Conservation (phyloP, 352 stramenopile genomes). For the Phytophthora quininea region DNA sequence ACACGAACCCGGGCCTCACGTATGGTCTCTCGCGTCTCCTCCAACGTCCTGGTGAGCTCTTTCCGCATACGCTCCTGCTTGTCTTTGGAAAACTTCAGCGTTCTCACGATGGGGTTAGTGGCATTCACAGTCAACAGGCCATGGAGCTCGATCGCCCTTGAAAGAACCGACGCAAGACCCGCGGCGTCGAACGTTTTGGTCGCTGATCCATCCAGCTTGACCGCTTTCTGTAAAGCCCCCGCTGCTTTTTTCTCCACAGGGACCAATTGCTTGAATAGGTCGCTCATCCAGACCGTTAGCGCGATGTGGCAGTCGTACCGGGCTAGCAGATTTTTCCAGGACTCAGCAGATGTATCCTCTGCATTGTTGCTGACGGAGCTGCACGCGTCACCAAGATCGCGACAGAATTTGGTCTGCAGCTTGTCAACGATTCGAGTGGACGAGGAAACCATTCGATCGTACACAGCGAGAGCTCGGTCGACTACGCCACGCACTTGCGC, state of each 20-base stretch:
- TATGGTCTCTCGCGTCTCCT: conserved; percentile 37
- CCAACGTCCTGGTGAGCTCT: conserved; percentile 42
- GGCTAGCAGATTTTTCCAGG: conserved; percentile 10
- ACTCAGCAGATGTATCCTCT: conserved; percentile 1
- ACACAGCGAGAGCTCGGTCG: conserved; percentile 25
- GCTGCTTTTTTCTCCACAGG: conserved; percentile 41
- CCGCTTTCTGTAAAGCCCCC: conserved; percentile 39
- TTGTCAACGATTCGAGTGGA: conserved; percentile 18
- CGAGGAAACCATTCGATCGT: conserved; percentile 24
- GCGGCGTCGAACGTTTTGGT: conserved; percentile 10
- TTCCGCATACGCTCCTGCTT: conserved; percentile 53
- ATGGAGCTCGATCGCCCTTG: conserved; percentile 40
- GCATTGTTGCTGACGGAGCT: neutral
- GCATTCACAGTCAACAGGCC: conserved; percentile 47
- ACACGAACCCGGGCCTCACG: conserved; percentile 19
- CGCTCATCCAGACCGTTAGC: conserved; percentile 51
- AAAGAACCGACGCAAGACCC: conserved; percentile 24
- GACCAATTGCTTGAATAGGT: conserved; percentile 44
- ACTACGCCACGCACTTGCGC: conserved; percentile 29
- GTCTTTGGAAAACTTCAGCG: conserved; percentile 55
- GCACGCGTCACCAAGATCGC: neutral
- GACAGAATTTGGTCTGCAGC: conserved; percentile 21
- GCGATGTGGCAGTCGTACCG: conserved; percentile 28
- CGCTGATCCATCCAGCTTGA: conserved; percentile 11
- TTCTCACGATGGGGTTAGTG: conserved; percentile 54